Conservation (phyloP, 192 early-diverging fungal genomes). For the Cetraspora pellucida region DNA sequence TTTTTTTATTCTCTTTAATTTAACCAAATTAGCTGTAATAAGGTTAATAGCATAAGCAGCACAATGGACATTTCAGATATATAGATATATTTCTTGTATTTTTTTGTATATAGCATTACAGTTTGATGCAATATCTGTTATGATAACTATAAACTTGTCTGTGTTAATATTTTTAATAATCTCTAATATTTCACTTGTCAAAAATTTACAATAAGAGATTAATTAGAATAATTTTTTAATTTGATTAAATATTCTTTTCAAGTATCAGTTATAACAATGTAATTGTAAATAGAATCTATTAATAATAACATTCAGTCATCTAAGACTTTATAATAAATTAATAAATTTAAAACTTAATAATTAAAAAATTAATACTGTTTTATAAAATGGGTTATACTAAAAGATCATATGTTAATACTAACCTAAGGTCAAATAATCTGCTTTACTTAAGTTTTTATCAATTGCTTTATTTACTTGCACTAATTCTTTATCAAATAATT, state of each 20-base stretch:
- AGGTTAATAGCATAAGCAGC: neutral
- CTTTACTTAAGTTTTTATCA: neutral
- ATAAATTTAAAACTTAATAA: neutral
- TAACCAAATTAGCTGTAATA: neutral
- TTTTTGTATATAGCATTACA: neutral
- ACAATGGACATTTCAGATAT: neutral
- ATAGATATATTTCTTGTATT: neutral
- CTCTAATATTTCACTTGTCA: neutral
- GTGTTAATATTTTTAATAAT: neutral
- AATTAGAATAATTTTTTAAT: neutral
- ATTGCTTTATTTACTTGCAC: neutral
- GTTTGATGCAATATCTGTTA: neutral
- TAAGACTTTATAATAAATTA: neutral
- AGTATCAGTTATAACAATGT: neutral
- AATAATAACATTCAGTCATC: neutral
- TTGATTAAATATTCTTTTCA: neutral
- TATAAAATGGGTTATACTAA: neutral
- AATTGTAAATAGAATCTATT: conserved; percentile 4
- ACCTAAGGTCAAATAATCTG: neutral
- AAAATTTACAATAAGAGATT: neutral
- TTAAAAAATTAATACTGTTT: neutral
- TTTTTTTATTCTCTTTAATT: neutral
- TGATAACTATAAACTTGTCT: neutral
- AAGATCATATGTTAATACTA: neutral
- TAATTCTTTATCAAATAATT: neutral